A percentile compares a stretch with the other conserved stretches of the same genome.
These are phyloP conservation scores for Hura crepitans DNA, from an alignment of 441 rosid genomes.

Conservation along the genomic window DNA sequence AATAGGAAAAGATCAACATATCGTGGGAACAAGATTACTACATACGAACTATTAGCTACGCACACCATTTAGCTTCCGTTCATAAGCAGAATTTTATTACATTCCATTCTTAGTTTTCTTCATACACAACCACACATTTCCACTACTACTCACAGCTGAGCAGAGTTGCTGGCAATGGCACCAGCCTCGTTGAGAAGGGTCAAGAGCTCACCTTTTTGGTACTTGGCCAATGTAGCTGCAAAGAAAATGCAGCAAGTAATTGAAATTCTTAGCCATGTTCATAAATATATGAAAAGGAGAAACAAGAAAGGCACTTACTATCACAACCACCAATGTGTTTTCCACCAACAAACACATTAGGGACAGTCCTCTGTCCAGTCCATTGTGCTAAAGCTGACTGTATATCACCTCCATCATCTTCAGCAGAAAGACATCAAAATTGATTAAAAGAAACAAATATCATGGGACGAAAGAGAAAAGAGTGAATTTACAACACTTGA, in stretches of 20 bases:
- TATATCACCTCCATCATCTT: constrained; percentile 55
- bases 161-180: constrained; percentile 39
- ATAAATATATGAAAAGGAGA: background rate
- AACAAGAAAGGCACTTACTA: constrained; percentile 29
- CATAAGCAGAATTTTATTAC: background rate
- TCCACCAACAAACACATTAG: constrained; percentile 64
- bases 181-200: constrained; percentile 54
- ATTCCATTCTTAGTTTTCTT: background rate
- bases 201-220: constrained; percentile 51
- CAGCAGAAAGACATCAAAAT: constrained; percentile 1
- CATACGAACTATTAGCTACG: background rate
- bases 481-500: too few species aligned
- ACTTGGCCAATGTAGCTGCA: constrained; percentile 49
- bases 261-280: background rate
- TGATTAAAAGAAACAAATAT: too few species aligned
- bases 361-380: constrained; percentile 64
- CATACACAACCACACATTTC: background rate
- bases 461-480: too few species aligned
- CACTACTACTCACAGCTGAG: constrained; percentile 29
- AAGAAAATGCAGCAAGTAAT: background rate
- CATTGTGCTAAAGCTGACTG: constrained; percentile 56
- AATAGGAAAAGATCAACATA: background rate
- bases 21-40: background rate
- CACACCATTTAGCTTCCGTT: background rate
- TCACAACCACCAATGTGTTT: constrained; percentile 73